Evolutionary conservation across 805 yeast species (phyloP), one percentile per base, ranked within the genome.

Genomic region (Starmerella khaoyaiensis): DNA sequence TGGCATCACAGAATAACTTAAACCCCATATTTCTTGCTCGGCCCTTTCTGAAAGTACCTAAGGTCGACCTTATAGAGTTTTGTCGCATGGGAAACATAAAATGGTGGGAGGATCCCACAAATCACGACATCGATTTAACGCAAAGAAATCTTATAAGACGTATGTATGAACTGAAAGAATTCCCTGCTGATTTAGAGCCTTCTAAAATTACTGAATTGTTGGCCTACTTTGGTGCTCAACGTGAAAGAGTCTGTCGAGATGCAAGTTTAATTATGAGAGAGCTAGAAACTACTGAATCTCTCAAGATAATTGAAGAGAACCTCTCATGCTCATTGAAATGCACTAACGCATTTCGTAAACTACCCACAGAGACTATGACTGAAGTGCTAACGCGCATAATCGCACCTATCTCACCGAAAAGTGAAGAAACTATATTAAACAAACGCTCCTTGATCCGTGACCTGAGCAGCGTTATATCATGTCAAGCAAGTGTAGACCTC

Each of bases 31-130:
- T 46, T 20, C 22, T 67, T 34, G 20, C 61, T 26, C 52, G 86
- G 15, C 93, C 93, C 1, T 51, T 79, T 34, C 56, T 79, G 19
- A 53, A 46, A 0, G 50, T 63, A 15, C 33, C 49, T 0, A 80
- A 81, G 49, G 10, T 41, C 0, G 61, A 64, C 1, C 59, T 78
- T 3, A 55, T 62, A 5, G 51, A 61, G 0, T 68, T 70, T 10
- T 77, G 84, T 37, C 28, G 36, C 8, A 32, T 36, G 0, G 52
- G 63, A 16, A 37, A 46, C 1, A 44, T 79, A 0, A 33, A 42
- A 0, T 80, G 90, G 87, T 72, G 75, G 51, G 86, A 79, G 48
- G 93, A 81, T 48, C 51, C 58, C 2, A 73, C 87, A 0, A 81
- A 81, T 45, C 49, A 50, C 2, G 74, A 76, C 46, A 57, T 65